phyloP scores from a whole-genome alignment of 768 basidiomycete genomes.

The Trametopsis cervina region DNA sequence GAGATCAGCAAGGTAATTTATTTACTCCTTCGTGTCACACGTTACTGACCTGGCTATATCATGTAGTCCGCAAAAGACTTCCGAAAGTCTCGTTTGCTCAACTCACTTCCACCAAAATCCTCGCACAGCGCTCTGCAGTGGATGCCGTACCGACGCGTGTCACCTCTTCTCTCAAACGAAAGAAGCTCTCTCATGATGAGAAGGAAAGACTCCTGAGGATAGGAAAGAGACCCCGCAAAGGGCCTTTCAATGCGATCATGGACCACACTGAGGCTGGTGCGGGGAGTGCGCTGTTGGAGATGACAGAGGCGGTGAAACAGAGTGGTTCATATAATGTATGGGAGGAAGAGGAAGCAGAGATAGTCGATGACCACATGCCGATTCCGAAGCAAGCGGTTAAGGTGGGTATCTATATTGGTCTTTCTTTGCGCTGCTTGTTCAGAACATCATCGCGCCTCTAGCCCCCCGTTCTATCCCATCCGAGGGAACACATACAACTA shows the following conservation, averaged over 20 bases:
- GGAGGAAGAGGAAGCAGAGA: conserved; percentile 30
- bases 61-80: conserved; percentile 50
- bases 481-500: conserved; percentile 47
- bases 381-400: conserved; percentile 37
- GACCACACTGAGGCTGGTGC: conserved; percentile 62
- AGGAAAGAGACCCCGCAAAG: conserved; percentile 62
- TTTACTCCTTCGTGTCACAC: background rate
- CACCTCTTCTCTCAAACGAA: conserved; percentile 33
- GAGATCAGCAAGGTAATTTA: conserved; percentile 62
- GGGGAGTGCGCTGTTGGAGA: conserved; percentile 57
- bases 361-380: conserved; percentile 30
- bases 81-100: conserved; percentile 47
- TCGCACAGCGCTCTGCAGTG: conserved; percentile 81
- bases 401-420: conserved; percentile 28
- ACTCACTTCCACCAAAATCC: conserved; percentile 70
- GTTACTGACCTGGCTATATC: background rate
- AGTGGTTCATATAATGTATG: conserved; percentile 67
- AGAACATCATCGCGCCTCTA: conserved; percentile 24
- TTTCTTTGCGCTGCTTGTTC: background rate
- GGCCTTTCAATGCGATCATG: conserved; percentile 64
- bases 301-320: conserved; percentile 62
- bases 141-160: conserved; percentile 72
- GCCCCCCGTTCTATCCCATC: conserved; percentile 42
- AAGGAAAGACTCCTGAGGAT: conserved; percentile 72
- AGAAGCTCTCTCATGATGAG: conserved; percentile 53